These are phyloP conservation scores for Cladophialophora chaetospira DNA, from an alignment of 2,329 filamentous ascomycete species.

Conservation along the genomic window DNA sequence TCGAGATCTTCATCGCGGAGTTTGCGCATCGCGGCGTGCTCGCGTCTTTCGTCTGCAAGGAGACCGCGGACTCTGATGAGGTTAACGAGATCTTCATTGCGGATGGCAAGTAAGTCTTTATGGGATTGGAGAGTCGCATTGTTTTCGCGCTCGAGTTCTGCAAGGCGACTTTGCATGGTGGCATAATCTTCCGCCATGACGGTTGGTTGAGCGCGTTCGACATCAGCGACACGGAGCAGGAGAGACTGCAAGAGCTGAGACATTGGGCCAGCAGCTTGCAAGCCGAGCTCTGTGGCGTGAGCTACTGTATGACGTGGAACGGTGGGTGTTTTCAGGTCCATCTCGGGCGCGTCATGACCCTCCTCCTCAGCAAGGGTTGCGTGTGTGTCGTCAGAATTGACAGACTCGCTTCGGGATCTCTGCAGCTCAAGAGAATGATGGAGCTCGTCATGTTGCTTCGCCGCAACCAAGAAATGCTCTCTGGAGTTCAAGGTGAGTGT, in stretches of 20 bases:
- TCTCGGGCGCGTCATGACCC: conserved; percentile 4
- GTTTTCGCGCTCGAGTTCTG: conserved; percentile 42
- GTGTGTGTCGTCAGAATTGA: conserved; percentile 3
- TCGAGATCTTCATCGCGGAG: conserved; percentile 46
- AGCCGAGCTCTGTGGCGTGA: background rate
- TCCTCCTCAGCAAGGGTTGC: conserved; percentile 10
- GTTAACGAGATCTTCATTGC: conserved; percentile 48
- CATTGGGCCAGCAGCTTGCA: conserved; percentile 19
- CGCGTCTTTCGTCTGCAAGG: conserved; percentile 43
- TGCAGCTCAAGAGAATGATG: conserved; percentile 7
- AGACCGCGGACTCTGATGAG: conserved; percentile 46
- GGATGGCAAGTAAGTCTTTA: conserved; percentile 44
- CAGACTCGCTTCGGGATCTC: conserved; percentile 4
- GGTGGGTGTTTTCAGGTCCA: conserved; percentile 25
- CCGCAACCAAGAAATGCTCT: conserved; percentile 11
- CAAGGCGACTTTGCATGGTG: conserved; percentile 37
- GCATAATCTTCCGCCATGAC: conserved; percentile 43
- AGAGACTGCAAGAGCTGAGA: conserved; percentile 21
- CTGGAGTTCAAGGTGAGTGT: conserved; percentile 4
- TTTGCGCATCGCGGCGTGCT: conserved; percentile 43
- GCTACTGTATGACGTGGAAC: background rate
- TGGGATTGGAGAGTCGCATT: conserved; percentile 40
- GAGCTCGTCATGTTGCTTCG: conserved; percentile 5
- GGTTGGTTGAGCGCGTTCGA: conserved; percentile 31
- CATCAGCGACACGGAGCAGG: conserved; percentile 17